Percentiles rank a stretch among this genome's conserved stretches.
Evolutionary conservation across 768 basidiomycete genomes (phyloP).

Genomic region (Antrodiella citrinella): DNA sequence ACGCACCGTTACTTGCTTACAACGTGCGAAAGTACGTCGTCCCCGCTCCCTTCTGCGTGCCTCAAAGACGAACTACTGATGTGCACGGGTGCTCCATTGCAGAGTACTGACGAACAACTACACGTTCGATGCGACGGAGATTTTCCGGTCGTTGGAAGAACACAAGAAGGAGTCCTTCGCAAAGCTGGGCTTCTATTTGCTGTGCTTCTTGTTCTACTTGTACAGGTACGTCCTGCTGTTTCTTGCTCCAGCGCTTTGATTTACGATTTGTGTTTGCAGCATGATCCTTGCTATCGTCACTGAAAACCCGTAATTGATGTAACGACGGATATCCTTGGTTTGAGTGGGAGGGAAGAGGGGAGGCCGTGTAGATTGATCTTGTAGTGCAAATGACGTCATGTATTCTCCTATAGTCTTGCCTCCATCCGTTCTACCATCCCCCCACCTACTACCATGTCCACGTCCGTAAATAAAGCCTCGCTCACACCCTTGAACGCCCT

Average conservation of each 20-base stretch:
- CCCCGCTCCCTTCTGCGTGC: not conserved
- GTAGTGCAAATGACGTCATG: not conserved
- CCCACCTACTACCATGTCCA: no score
- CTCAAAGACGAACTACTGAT: not conserved
- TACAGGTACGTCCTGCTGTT: conserved; percentile 57
- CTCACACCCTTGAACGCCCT: conserved; percentile 17
- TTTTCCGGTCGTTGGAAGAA: conserved; percentile 85
- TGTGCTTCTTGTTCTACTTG: conserved; percentile 89
- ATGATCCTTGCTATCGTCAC: conserved; percentile 47
- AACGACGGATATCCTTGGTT: not conserved
- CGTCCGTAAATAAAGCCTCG: no score
- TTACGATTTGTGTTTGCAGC: conserved; percentile 17
- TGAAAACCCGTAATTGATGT: conserved; percentile 25
- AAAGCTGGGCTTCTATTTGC: conserved; percentile 89
- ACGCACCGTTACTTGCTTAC: conserved; percentile 78
- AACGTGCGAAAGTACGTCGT: conserved; percentile 82
- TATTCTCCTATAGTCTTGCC: not conserved
- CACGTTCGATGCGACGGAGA: conserved; percentile 99
- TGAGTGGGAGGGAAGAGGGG: not conserved
- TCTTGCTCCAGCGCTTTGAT: not conserved
- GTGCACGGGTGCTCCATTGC: not conserved
- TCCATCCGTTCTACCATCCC: no score
- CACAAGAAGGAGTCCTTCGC: conserved; percentile 97
- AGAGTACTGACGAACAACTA: conserved; percentile 91
- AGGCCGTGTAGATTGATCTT: not conserved